These are phyloP conservation scores for Kwoniella botswanensis DNA, from an alignment of 768 basidiomycete genomes.

Conservation along the genomic window DNA sequence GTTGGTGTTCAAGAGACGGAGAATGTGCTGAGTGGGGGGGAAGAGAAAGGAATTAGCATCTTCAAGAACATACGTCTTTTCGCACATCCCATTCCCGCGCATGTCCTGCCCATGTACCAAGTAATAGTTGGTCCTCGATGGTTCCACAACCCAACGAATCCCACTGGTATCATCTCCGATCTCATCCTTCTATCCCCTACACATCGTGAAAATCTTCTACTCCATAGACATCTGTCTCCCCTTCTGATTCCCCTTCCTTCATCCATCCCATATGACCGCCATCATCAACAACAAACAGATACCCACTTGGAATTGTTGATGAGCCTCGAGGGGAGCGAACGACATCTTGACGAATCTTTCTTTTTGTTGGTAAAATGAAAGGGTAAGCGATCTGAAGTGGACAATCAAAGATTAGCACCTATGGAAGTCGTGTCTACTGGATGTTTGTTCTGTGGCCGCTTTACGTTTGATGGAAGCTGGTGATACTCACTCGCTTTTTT, in stretches of 20 bases:
- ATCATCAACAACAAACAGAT: background rate
- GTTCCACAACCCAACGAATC: too few species aligned
- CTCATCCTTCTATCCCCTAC: background rate
- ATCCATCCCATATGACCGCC: background rate
- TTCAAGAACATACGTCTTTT: too few species aligned
- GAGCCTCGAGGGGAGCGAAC: constrained; percentile 93
- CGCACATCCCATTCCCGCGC: too few species aligned
- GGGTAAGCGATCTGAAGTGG: constrained; percentile 19
- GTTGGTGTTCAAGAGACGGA: constrained; percentile 97
- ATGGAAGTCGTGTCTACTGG: background rate
- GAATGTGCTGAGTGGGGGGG: constrained; percentile 81
- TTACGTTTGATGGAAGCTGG: background rate
- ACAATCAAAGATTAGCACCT: background rate
- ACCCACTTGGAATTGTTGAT: constrained; percentile 90
- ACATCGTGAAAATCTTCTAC: background rate
- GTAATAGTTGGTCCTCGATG: too few species aligned
- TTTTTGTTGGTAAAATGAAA: constrained; percentile 9
- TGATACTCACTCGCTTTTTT: constrained; percentile 31
- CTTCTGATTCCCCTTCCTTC: background rate
- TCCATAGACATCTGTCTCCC: background rate
- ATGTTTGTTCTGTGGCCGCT: background rate
- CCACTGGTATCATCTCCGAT: too few species aligned
- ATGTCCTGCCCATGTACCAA: too few species aligned
- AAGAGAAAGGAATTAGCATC: background rate
- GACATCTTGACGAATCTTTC: constrained; percentile 70